Evolutionary conservation across 257 asterid species (phyloP).

Genomic region (Rauvolfia tetraphylla): DNA sequence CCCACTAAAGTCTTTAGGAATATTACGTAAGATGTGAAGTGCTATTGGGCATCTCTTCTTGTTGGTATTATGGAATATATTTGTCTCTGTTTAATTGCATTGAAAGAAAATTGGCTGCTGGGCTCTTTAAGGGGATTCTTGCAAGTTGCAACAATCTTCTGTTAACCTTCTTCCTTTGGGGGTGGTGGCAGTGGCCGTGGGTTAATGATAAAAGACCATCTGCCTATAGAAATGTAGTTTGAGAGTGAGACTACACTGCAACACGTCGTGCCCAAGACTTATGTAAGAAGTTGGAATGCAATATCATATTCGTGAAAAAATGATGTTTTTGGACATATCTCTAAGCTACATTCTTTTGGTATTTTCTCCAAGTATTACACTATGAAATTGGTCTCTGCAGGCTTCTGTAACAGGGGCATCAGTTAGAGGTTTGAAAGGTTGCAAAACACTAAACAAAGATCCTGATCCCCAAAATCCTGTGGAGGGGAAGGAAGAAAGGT

Average conservation of each 20-base stretch:
- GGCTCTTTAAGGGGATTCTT: neutral
- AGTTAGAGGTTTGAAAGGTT: constrained; percentile 79
- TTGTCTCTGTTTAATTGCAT: neutral
- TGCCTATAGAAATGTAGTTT: neutral
- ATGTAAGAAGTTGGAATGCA: neutral
- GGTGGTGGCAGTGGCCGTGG: no score
- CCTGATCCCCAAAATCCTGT: constrained; percentile 94
- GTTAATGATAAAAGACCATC: no score
- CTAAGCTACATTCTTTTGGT: neutral
- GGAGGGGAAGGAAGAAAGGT: constrained; percentile 91
- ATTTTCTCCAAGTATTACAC: neutral
- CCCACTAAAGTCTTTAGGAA: neutral
- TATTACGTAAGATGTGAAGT: neutral
- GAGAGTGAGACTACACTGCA: neutral
- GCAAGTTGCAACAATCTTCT: neutral
- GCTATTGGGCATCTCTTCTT: neutral
- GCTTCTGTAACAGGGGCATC: constrained; percentile 76
- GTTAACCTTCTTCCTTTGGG: neutral
- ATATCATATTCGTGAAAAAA: neutral
- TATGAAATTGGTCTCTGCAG: constrained; percentile 39
- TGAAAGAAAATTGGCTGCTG: neutral
- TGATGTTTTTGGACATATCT: neutral
- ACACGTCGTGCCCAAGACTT: neutral
- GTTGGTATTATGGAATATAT: neutral
- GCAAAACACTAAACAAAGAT: constrained; percentile 82